Conservation (phyloP, 805 yeast genomes). For the Saturnispora serradocipensis region DNA sequence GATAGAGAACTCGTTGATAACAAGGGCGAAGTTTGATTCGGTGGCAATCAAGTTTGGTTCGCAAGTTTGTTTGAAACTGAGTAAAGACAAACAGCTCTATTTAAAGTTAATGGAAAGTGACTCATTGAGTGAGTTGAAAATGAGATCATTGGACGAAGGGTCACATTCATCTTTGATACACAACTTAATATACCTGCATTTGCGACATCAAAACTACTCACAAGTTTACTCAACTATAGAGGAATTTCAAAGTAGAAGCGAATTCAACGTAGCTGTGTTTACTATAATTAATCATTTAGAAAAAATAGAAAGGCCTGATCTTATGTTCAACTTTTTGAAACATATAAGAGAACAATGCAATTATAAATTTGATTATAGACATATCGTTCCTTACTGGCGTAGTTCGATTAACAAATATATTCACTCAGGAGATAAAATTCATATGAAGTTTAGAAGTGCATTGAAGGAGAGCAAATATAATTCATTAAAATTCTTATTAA, state of each 20-base stretch:
- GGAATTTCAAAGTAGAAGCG: constrained; percentile 2
- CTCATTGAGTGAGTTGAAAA: constrained; percentile 10
- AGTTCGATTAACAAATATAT: constrained; percentile 17
- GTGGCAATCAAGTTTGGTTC: constrained; percentile 13
- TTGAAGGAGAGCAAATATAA: constrained; percentile 7
- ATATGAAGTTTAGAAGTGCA: constrained; percentile 10
- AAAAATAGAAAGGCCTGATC: constrained; percentile 15
- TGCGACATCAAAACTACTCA: constrained; percentile 13
- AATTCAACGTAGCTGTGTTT: constrained; percentile 9
- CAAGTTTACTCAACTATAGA: constrained; percentile 7
- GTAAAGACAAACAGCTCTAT: constrained; percentile 5
- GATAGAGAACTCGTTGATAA: constrained; percentile 14
- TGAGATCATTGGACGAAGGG: constrained; percentile 7
- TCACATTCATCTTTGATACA: constrained; percentile 9
- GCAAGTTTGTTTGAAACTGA: constrained; percentile 13
- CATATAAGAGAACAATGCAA: constrained; percentile 22
- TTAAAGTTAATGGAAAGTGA: constrained; percentile 12
- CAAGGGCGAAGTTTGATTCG: constrained; percentile 9
- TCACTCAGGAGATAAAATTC: constrained; percentile 14
- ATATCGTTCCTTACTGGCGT: constrained; percentile 18
- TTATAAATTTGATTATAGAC: constrained; percentile 14
- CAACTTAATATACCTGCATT: constrained; percentile 16
- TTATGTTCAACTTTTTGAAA: constrained; percentile 16
- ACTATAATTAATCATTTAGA: constrained; percentile 15
- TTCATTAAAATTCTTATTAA: constrained; percentile 7